phyloP scores from a whole-genome alignment of 495 filamentous ascomycete species.

The Daldinia grandis region DNA sequence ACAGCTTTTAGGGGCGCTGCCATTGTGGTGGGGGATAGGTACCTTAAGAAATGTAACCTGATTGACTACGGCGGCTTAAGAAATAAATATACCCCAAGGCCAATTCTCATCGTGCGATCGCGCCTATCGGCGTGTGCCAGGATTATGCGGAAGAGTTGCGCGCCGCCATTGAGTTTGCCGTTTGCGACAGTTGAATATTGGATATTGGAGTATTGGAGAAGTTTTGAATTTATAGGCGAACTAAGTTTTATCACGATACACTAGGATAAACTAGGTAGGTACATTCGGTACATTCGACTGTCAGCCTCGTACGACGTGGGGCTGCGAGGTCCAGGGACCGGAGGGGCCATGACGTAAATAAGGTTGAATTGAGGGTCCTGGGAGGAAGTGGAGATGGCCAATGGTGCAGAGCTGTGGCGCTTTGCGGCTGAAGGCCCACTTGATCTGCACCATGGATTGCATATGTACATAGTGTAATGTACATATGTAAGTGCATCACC shows the following conservation, averaged over 20 bases:
- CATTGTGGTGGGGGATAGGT: slow-evolving; percentile 5
- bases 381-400: slow-evolving; percentile 9
- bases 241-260: background rate
- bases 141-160: background rate
- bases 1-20: slow-evolving; percentile 33
- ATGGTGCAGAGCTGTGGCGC: slow-evolving; percentile 24
- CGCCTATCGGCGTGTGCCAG: background rate
- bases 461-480: background rate
- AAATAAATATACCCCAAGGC: background rate
- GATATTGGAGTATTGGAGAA: too few species aligned
- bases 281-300: too few species aligned
- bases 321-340: slow-evolving; percentile 8
- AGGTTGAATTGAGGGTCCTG: background rate
- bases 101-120: slow-evolving; percentile 13
- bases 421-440: slow-evolving; percentile 21
- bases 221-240: background rate
- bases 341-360: slow-evolving; percentile 32
- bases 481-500: background rate
- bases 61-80: slow-evolving; percentile 19
- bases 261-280: too few species aligned
- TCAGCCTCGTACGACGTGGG: slow-evolving; percentile 32
- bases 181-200: background rate
- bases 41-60: too few species aligned
- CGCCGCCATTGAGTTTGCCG: slow-evolving; percentile 15
- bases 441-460: background rate